A percentile compares a stretch with the other conserved stretches of the same genome.
Conservation (phyloP, 306 rosid species). For the Sicyos baderoa region DNA sequence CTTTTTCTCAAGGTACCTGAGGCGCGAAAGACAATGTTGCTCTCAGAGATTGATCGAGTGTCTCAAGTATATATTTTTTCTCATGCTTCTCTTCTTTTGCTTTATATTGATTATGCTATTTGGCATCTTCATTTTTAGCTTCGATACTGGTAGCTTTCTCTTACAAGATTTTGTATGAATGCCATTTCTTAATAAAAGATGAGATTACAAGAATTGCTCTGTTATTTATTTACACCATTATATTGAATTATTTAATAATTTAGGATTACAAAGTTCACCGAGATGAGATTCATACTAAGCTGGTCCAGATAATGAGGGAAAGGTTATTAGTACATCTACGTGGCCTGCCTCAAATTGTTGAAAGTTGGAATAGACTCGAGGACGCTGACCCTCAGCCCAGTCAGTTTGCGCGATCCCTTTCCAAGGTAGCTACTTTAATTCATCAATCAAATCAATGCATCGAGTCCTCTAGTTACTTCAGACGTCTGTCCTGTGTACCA, state of each 20-base stretch:
- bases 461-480: neutral
- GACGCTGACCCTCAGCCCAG: slow-evolving; percentile 87
- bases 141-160: neutral
- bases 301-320: slow-evolving; percentile 99
- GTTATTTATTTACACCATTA: neutral
- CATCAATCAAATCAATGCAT: neutral
- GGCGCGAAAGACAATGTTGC: slow-evolving; percentile 60
- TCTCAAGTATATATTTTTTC: slow-evolving; percentile 53
- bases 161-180: neutral
- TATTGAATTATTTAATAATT: slow-evolving; percentile 18
- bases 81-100: slow-evolving; percentile 13
- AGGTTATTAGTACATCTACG: slow-evolving; percentile 86
- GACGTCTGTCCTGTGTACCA: neutral
- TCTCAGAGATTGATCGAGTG: slow-evolving; percentile 84
- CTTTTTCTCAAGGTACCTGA: slow-evolving; percentile 93
- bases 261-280: slow-evolving; percentile 94
- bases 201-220: neutral
- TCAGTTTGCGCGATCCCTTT: slow-evolving; percentile 91
- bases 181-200: neutral
- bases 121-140: neutral
- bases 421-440: slow-evolving; percentile 50
- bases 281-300: slow-evolving; percentile 93
- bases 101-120: neutral
- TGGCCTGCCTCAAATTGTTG: slow-evolving; percentile 87
- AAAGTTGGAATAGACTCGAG: slow-evolving; percentile 93